Base-by-base conservation (phyloP, 257 asterid genomes). In the Plectranthus barbatus region DNA sequence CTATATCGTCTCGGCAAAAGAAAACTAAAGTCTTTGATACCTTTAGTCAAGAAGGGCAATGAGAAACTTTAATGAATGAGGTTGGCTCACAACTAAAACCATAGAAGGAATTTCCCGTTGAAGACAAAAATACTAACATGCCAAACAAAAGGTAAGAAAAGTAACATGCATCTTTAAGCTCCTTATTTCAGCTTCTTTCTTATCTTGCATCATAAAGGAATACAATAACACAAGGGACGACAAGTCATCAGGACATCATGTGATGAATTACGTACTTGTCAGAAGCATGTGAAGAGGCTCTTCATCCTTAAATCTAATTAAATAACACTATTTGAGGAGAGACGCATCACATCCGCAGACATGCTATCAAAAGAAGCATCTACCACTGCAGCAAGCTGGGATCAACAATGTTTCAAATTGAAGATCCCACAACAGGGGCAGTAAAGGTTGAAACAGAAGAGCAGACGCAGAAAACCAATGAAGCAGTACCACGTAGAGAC, bases 391-490 rank as follows among this genome's bases (percentile, higher is more conserved):
- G 71, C 60, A 82, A 82, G 82, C 84, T 70, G 84, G 95, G 95
- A 82, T 81, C 88, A 81, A 75, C 89, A 83, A 90, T 83, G 79
- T 71, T 72, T 77, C 77, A 75, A 81, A 90, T 87, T 83, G 90
- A 84, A 91, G 95, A 87, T 90, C 93, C 92, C 88, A 68, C 83
- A 79, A 88, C 83, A 85, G 83, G n/a, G 77, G 76, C 82, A 79
- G 83, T 74, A 78, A 80, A 77, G 93, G 78, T 75, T 70, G 79
- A 79, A 89, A 90, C 85, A 81, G 78, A 81, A 67, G 86, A 73
- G 95, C 79, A 86, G 97, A 84, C 73, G 90, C 82, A 86, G 87
- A 84, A 81, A 80, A 85, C 91, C 89, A 80, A 82, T 79, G 96
- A 84, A 76, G 96, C 91, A 84, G 93, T 70, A 84, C 86, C 94